These are phyloP conservation scores for Dispira simplex DNA, from an alignment of 192 early-diverging fungal species.

Conservation along the genomic window DNA sequence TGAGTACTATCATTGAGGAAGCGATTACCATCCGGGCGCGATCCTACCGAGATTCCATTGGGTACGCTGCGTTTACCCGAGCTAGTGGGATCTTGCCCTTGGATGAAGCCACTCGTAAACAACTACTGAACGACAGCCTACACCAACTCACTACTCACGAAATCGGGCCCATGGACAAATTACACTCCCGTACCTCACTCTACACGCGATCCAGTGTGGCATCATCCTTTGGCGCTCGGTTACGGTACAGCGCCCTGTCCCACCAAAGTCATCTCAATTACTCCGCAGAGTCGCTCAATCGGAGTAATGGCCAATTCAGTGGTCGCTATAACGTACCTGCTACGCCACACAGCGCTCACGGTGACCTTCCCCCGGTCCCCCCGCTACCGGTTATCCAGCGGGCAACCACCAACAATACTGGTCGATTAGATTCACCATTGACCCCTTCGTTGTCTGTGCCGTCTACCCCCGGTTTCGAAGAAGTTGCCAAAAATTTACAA, in stretches of 20 bases:
- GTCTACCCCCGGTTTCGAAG: too few relatives aligned
- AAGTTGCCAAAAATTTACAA: too few relatives aligned
- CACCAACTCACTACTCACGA: neutral
- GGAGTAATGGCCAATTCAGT: too few relatives aligned
- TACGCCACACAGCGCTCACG: too few relatives aligned
- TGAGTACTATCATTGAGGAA: slow-evolving; percentile 6
- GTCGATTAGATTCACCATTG: too few relatives aligned
- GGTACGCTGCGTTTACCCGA: neutral
- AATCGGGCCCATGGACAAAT: neutral
- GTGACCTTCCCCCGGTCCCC: neutral
- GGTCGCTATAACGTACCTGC: too few relatives aligned
- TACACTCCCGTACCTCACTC: neutral
- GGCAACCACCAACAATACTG: neutral
- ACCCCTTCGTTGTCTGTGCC: too few relatives aligned
- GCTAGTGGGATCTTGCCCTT: slow-evolving; percentile 1
- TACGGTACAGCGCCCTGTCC: slow-evolving; percentile 3
- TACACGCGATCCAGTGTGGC: neutral
- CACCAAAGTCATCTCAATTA: neutral
- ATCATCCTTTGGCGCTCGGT: neutral
- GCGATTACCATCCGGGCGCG: neutral
- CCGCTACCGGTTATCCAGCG: slow-evolving; percentile 11
- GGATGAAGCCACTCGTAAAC: slow-evolving; percentile 10
- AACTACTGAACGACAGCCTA: slow-evolving; percentile 10
- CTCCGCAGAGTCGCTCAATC: too few relatives aligned
- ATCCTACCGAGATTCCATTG: neutral